Evolutionary conservation across 306 rosid genomes (phyloP).

Genomic region (Quercus dentata): DNA sequence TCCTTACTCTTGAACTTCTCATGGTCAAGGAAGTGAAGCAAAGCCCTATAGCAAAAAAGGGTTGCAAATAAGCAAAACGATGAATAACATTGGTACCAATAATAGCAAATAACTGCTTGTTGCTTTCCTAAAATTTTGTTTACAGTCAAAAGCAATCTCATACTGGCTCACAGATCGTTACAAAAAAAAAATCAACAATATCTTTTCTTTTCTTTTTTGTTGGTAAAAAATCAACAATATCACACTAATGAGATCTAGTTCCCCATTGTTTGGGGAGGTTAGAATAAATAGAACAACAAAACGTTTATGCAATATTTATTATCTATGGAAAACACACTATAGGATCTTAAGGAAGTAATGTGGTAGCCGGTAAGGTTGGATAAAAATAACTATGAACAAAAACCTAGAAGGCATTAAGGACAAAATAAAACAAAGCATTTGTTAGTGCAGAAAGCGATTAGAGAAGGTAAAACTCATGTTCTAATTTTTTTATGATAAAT

Average conservation of each 20-base stretch:
- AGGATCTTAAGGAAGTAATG: neutral
- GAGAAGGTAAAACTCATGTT: neutral
- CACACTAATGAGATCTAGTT: neutral
- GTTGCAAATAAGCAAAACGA: neutral
- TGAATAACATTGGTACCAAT: neutral
- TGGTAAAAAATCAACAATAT: neutral
- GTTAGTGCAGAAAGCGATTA: too few relatives aligned
- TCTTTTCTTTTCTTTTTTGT: neutral
- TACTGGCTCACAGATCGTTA: neutral
- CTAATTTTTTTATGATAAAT: neutral
- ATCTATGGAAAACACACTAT: neutral
- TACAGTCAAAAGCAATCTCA: neutral
- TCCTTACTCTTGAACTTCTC: slow-evolving; percentile 89
- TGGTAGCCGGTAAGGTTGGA: neutral
- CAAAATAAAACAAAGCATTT: neutral
- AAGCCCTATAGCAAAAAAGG: slow-evolving; percentile 61
- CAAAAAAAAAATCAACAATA: neutral
- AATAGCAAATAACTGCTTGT: neutral
- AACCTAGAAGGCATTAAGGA: neutral
- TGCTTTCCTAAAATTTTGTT: neutral
- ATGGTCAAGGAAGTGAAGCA: slow-evolving; percentile 93
- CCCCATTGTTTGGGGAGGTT: neutral
- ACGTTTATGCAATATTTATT: neutral
- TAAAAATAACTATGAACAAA: neutral
- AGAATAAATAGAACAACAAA: neutral